A percentile compares a stretch with the other conserved stretches of the same genome.
These are phyloP conservation scores for Corynespora cassiicola DNA, from an alignment of 2,329 filamentous ascomycete species.

Conservation along the genomic window DNA sequence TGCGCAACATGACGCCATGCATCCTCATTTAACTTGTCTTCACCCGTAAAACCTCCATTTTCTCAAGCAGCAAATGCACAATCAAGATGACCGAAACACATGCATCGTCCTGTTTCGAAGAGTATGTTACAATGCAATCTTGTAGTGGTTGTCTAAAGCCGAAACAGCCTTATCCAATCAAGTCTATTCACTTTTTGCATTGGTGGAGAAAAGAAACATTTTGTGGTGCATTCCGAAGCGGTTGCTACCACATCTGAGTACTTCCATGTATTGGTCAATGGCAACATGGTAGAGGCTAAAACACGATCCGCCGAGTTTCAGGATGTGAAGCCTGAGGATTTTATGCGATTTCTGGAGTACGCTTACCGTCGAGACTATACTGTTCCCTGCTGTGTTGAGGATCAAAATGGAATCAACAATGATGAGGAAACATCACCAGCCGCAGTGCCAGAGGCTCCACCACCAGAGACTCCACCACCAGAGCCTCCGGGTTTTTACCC, in stretches of 20 bases:
- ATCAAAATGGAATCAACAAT: no score
- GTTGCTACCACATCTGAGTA: constrained; percentile 22
- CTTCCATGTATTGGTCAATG: constrained; percentile 27
- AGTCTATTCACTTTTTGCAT: constrained; percentile 31
- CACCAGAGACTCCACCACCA: no score
- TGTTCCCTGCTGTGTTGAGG: constrained; percentile 14
- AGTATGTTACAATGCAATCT: background rate
- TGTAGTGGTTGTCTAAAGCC: no score
- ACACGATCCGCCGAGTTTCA: constrained; percentile 15
- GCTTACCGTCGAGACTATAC: constrained; percentile 32
- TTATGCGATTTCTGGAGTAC: constrained; percentile 34
- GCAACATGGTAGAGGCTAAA: constrained; percentile 25
- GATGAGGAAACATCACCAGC: no score
- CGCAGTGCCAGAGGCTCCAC: no score
- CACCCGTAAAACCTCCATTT: no score
- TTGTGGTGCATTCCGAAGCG: constrained; percentile 26
- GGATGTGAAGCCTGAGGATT: constrained; percentile 27
- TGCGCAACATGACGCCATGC: no score
- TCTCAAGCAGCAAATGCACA: no score
- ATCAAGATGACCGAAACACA: background rate
- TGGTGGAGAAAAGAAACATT: constrained; percentile 19
- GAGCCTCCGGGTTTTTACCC: no score
- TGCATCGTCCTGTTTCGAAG: background rate
- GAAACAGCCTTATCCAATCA: constrained; percentile 23
- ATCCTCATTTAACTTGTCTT: no score